Conservation (phyloP, 345 rosid species). For the Moricandia moricandioides region DNA sequence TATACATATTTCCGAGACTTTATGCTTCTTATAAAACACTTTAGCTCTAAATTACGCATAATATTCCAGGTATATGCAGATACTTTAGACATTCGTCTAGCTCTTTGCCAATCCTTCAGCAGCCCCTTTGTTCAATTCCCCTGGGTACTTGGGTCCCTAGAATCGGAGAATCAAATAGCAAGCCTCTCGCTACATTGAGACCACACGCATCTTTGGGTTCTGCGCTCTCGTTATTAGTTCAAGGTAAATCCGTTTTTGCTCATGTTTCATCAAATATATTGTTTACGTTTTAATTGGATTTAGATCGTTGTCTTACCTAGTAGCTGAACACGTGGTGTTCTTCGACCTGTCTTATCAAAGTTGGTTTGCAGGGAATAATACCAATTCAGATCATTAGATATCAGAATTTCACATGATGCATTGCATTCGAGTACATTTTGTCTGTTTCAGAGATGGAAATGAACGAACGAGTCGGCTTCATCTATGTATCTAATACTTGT, state of each 20-base stretch:
- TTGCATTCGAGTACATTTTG: background rate
- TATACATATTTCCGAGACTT: background rate
- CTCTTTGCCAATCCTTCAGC: slow-evolving; percentile 89
- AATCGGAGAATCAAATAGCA: slow-evolving; percentile 70
- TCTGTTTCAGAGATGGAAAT: background rate
- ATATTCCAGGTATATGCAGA: slow-evolving; percentile 83
- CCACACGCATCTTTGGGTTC: slow-evolving; percentile 72
- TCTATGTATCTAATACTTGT: slow-evolving; percentile 11
- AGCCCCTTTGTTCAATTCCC: slow-evolving; percentile 70
- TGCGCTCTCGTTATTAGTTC: slow-evolving; percentile 67
- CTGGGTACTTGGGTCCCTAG: slow-evolving; percentile 94
- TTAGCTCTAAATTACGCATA: slow-evolving; percentile 28
- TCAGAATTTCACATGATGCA: background rate
- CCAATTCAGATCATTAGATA: background rate
- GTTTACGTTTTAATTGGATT: background rate
- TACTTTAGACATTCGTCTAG: slow-evolving; percentile 81
- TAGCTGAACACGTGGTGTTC: slow-evolving; percentile 12
- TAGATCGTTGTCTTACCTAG: background rate
- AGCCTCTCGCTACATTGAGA: slow-evolving; percentile 62
- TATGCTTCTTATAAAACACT: slow-evolving; percentile 18
- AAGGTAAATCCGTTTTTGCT: slow-evolving; percentile 47
- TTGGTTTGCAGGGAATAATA: background rate
- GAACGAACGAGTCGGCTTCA: background rate
- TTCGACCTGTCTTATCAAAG: background rate
- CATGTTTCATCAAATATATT: background rate